Conservation (phyloP, 768 basidiomycete genomes). For the Tulasnella sp. region DNA sequence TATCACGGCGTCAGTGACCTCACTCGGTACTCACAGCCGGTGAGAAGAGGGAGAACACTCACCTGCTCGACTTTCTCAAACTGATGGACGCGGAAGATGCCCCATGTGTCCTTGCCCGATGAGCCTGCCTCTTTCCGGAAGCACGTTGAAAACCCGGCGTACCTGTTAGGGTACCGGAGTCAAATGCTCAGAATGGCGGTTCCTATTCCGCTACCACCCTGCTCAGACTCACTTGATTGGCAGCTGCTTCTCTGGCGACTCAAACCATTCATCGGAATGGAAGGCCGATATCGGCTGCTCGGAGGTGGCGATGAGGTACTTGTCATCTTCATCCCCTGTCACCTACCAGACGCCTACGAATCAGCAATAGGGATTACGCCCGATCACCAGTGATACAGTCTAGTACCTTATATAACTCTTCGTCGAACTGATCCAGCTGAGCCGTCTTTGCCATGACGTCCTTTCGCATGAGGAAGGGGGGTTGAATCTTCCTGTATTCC, state of each 20-base stretch:
- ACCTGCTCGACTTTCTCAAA: slow-evolving; percentile 93
- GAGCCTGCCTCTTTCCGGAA: slow-evolving; percentile 99
- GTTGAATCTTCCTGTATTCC: slow-evolving; percentile 88
- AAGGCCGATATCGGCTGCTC: slow-evolving; percentile 97
- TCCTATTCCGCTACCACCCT: too few species aligned
- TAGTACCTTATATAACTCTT: slow-evolving; percentile 87
- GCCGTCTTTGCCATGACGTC: slow-evolving; percentile 96
- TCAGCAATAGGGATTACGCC: neutral
- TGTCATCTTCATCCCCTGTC: slow-evolving; percentile 83
- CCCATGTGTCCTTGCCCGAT: slow-evolving; percentile 97
- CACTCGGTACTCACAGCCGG: neutral
- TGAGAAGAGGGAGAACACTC: slow-evolving; percentile 9
- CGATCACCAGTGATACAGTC: neutral
- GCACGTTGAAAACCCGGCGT: slow-evolving; percentile 62
- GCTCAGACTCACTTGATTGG: slow-evolving; percentile 69
- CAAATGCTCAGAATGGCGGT: too few species aligned
- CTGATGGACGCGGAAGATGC: slow-evolving; percentile 99
- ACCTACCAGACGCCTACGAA: slow-evolving; percentile 37
- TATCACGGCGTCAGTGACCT: neutral
- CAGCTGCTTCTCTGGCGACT: slow-evolving; percentile 81
- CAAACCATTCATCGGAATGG: slow-evolving; percentile 97
- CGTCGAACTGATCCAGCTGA: slow-evolving; percentile 96
- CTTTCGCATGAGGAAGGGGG: slow-evolving; percentile 98
- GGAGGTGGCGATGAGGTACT: slow-evolving; percentile 97
- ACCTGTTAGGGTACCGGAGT: slow-evolving; percentile 24